These are phyloP conservation scores for Aspergillus steynii DNA, from an alignment of 495 filamentous ascomycete species.

Conservation along the genomic window DNA sequence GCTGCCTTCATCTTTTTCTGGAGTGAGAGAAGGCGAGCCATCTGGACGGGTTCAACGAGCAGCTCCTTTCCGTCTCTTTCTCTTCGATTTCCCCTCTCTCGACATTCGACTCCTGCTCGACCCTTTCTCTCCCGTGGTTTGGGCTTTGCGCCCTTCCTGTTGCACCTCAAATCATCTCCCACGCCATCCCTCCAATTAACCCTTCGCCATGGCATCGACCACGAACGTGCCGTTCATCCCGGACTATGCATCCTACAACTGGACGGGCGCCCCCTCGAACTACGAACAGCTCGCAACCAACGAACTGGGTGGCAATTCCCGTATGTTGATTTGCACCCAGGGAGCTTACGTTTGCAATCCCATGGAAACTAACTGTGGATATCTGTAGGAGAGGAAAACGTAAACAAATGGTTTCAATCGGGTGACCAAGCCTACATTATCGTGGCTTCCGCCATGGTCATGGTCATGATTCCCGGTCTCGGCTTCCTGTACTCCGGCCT, in stretches of 20 bases:
- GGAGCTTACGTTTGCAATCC: neutral
- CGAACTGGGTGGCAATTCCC: constrained; percentile 75
- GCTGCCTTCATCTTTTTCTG: constrained; percentile 13
- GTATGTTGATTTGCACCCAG: constrained; percentile 53
- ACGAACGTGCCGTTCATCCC: constrained; percentile 34
- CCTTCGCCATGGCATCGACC: constrained; percentile 14
- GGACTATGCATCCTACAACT: constrained; percentile 69
- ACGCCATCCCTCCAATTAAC: neutral
- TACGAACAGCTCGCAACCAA: constrained; percentile 72
- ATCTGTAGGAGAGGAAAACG: constrained; percentile 62
- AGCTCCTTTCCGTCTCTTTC: neutral
- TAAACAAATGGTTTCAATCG: constrained; percentile 83
- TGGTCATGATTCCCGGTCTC: constrained; percentile 82
- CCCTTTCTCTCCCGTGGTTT: neutral
- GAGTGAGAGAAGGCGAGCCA: constrained; percentile 1
- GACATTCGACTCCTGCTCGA: neutral
- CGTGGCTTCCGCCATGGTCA: constrained; percentile 87
- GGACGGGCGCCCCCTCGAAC: constrained; percentile 70
- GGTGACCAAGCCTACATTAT: constrained; percentile 89
- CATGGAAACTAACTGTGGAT: constrained; percentile 6
- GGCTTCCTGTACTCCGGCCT: constrained; percentile 70
- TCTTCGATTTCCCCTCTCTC: neutral
- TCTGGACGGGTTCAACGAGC: neutral
- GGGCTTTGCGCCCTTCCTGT: neutral
- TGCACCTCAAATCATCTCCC: neutral